Percentiles rank a stretch among this genome's conserved stretches.
Evolutionary conservation across 345 rosid species (phyloP).

Genomic region (Dipteronia sinensis): DNA sequence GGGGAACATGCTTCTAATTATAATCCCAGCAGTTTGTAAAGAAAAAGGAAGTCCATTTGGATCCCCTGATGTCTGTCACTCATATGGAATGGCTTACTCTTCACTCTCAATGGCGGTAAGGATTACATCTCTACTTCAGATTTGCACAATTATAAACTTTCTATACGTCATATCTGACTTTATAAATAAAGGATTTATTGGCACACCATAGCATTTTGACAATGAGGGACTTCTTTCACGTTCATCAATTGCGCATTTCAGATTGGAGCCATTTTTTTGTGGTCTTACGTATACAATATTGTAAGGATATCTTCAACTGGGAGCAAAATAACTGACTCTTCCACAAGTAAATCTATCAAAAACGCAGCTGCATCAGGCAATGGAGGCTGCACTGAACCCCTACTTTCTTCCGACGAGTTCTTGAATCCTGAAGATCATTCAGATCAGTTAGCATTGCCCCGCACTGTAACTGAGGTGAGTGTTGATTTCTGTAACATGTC

Average conservation of each 20-base stretch:
- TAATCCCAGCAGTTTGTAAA: slow-evolving; percentile 72
- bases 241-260: slow-evolving; percentile 23
- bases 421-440: slow-evolving; percentile 7
- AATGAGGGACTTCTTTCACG: background rate
- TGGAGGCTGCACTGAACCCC: slow-evolving; percentile 40
- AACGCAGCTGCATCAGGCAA: slow-evolving; percentile 23
- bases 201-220: background rate
- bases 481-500: slow-evolving; percentile 12
- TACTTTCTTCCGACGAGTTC: slow-evolving; percentile 36
- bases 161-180: no score
- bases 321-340: slow-evolving; percentile 6
- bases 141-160: background rate
- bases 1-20: slow-evolving; percentile 65
- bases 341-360: slow-evolving; percentile 20
- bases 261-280: slow-evolving; percentile 65
- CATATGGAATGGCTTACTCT: slow-evolving; percentile 52
- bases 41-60: slow-evolving; percentile 71
- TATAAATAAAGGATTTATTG: background rate
- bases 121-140: background rate
- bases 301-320: slow-evolving; percentile 42
- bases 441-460: slow-evolving; percentile 16
- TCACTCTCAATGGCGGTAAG: slow-evolving; percentile 77
- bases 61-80: slow-evolving; percentile 47
- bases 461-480: slow-evolving; percentile 19
- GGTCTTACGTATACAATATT: slow-evolving; percentile 60